These are phyloP conservation scores for Breviolum minutum DNA, from an alignment of 73 alveolate genomes.

Conservation along the genomic window DNA sequence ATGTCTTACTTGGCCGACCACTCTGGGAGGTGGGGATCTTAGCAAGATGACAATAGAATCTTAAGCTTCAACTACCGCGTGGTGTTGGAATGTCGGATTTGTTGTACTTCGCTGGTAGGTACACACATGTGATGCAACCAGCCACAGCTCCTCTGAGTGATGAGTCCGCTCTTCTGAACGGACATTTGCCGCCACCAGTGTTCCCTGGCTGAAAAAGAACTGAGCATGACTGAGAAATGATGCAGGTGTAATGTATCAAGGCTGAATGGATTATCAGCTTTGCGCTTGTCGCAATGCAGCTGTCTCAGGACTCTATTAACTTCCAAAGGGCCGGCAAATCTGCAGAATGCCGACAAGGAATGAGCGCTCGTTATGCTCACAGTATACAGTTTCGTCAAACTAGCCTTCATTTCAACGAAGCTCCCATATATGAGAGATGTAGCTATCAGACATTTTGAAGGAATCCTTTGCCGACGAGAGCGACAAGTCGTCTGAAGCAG, in stretches of 20 bases:
- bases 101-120: neutral
- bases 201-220: neutral
- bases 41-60: neutral
- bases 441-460: neutral
- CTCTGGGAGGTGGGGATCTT: neutral
- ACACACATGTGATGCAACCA: constrained; percentile 5
- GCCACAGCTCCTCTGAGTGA: constrained; percentile 16
- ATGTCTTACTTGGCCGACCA: no score
- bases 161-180: neutral
- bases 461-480: neutral
- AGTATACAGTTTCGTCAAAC: neutral
- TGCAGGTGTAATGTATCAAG: no score
- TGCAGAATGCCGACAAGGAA: no score
- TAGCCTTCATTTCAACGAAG: no score
- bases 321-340: no score
- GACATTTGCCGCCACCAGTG: neutral
- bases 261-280: no score
- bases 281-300: no score
- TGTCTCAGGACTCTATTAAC: no score
- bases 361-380: neutral
- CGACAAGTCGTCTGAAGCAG: neutral
- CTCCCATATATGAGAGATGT: no score
- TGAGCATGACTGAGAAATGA: no score
- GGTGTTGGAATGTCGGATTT: no score
- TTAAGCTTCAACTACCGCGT: neutral